A percentile compares a stretch with the other conserved stretches of the same genome.
Evolutionary conservation across 805 yeast species (phyloP).

Genomic region (Priceomyces melissophilus): DNA sequence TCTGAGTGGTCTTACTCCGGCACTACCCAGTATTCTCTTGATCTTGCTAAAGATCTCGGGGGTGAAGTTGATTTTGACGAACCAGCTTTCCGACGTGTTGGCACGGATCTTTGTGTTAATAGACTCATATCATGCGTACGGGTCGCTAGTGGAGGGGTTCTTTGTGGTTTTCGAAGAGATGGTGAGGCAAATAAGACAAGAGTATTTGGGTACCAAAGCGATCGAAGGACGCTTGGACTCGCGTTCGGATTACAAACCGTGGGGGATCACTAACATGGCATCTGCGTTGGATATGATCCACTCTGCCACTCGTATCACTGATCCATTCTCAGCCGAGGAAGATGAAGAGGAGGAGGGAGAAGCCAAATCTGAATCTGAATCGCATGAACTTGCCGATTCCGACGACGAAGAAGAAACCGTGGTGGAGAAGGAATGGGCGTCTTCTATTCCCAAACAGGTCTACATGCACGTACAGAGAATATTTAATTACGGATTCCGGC

Average conservation of each 20-base stretch:
- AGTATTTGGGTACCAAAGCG: conserved; percentile 7
- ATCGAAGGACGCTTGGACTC: conserved; percentile 9
- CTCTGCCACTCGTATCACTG: conserved; percentile 25
- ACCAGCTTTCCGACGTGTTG: conserved; percentile 68
- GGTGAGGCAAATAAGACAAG: conserved; percentile 35
- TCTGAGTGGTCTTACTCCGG: conserved; percentile 64
- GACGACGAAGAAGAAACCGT: conserved; percentile 11
- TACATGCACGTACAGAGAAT: conserved; percentile 62
- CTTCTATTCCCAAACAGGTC: conserved; percentile 59
- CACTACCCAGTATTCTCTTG: conserved; percentile 65
- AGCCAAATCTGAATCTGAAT: conserved; percentile 16
- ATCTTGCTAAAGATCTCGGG: conserved; percentile 74
- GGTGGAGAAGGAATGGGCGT: conserved; percentile 48
- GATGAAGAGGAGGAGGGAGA: conserved; percentile 30
- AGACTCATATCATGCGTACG: conserved; percentile 83
- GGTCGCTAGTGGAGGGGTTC: conserved; percentile 66
- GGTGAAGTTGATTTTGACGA: conserved; percentile 47
- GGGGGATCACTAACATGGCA: conserved; percentile 52
- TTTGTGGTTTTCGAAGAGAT: conserved; percentile 67
- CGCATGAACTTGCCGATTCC: conserved; percentile 11
- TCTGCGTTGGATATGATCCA: conserved; percentile 46
- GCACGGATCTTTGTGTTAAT: conserved; percentile 70
- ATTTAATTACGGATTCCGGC: conserved; percentile 64
- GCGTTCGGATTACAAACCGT: conserved; percentile 42
- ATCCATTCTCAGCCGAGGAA: conserved; percentile 27